Evolutionary conservation across 2,329 filamentous ascomycete species (phyloP).

Genomic region (Xylaria sp.): DNA sequence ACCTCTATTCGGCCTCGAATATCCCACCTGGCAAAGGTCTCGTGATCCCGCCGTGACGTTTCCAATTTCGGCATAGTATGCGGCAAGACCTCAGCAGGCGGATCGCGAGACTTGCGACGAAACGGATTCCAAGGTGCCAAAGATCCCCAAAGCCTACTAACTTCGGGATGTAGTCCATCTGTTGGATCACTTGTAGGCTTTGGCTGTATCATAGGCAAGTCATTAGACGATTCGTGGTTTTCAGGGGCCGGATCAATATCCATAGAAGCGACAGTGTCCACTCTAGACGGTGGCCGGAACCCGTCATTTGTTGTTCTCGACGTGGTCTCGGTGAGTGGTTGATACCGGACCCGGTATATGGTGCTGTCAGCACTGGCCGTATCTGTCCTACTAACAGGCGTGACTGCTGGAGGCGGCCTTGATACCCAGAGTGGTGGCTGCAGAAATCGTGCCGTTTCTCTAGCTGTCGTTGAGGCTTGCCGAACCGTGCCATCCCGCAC

Average conservation of each 20-base stretch:
- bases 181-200: slow-evolving; percentile 12
- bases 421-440: slow-evolving; percentile 65
- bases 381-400: slow-evolving; percentile 69
- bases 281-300: slow-evolving; percentile 50
- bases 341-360: slow-evolving; percentile 70
- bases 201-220: slow-evolving; percentile 26
- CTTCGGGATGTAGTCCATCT: slow-evolving; percentile 25
- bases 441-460: slow-evolving; percentile 49
- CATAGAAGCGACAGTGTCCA: slow-evolving; percentile 49
- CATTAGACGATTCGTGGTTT: slow-evolving; percentile 30
- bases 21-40: slow-evolving; percentile 60
- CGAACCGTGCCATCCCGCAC: slow-evolving; percentile 32
- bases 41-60: slow-evolving; percentile 41
- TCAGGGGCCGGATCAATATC: slow-evolving; percentile 35
- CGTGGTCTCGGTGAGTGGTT: slow-evolving; percentile 64
- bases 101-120: slow-evolving; percentile 39
- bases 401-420: slow-evolving; percentile 64
- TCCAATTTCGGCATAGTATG: slow-evolving; percentile 45
- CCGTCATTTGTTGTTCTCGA: slow-evolving; percentile 56
- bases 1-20: slow-evolving; percentile 66
- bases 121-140: slow-evolving; percentile 41
- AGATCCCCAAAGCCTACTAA: slow-evolving; percentile 36
- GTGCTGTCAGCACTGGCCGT: slow-evolving; percentile 72
- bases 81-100: slow-evolving; percentile 48
- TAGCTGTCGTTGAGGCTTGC: slow-evolving; percentile 39